phyloP scores from a whole-genome alignment of 305 asterid genomes.

The Coffea humblotiana region DNA sequence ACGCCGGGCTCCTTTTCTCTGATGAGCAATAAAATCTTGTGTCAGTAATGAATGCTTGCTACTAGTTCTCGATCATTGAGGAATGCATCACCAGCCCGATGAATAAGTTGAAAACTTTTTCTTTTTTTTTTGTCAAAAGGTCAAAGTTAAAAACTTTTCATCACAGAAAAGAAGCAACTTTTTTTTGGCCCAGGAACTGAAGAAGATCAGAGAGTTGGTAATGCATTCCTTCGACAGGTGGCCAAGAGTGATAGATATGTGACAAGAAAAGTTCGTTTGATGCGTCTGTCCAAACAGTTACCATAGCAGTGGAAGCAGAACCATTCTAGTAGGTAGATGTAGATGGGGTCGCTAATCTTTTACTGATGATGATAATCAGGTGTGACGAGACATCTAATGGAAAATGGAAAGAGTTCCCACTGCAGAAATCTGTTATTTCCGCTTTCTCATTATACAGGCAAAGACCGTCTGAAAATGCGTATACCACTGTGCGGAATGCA shows the following conservation, averaged over 20 bases:
- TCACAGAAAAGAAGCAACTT: background rate
- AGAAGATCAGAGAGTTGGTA: background rate
- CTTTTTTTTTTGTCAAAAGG: no score
- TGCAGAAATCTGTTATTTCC: background rate
- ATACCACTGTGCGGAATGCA: background rate
- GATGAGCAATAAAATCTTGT: background rate
- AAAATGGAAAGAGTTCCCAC: background rate
- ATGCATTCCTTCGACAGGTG: background rate
- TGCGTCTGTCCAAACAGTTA: background rate
- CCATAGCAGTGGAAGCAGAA: background rate
- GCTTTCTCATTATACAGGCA: background rate
- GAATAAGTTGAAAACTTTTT: background rate
- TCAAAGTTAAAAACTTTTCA: background rate
- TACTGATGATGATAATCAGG: background rate
- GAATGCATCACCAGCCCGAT: background rate
- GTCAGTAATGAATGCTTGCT: background rate
- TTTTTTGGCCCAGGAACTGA: background rate
- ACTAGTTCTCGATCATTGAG: background rate
- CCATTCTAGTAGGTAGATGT: background rate
- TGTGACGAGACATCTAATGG: background rate
- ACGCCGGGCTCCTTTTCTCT: background rate
- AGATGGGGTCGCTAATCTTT: background rate
- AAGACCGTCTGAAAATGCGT: background rate
- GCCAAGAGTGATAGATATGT: background rate
- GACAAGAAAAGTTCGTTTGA: background rate